Base-by-base conservation (phyloP, 192 early-diverging fungal genomes). In the Gonapodya sp. region DNA sequence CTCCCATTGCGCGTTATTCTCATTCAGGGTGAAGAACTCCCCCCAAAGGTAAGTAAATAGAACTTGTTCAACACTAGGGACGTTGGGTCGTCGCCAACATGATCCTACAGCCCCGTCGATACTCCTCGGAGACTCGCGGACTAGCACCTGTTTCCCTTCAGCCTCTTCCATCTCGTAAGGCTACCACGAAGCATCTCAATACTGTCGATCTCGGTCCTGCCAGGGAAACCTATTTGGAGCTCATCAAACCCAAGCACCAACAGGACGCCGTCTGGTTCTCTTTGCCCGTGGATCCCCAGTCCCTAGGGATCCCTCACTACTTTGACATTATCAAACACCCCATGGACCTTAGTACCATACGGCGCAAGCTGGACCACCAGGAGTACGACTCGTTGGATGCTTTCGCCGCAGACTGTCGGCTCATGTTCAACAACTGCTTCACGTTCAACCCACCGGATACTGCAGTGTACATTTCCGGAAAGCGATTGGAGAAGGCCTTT, bases 391-490 rank as follows among this genome's bases (percentile, higher is more conserved):
- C 82, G 34, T 84, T 89, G 2, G 88, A 90, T 18, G 93, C 93
- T 72, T 95, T 94, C 80, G 91, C 92, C 81, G 87, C 89, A 0
- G 96, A 97, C 82, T 83, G 92, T 31, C 89, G 91, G 14, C 87
- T 96, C 34, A 94, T 96, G 88, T 90, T 97, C 81, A 86, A 86
- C 74, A 97, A 97, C 86, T 97, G 96, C 86, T 94, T 91, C 78
- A 80, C 31, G 36, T 80, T 73, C 36, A 80, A 80, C 34, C 79
- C 35, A 32, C 78, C 79, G 18, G 80, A 36, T 33, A 84, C 86
- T 2, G 87, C 86, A 0, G 91, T 97, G 0, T 89, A 94, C 83
- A 86, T 91, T 46, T 91, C 91, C 79, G 96, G 92, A 0, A 84
- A 86, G 36, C 83, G 89, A 18, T 83, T 95, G 36, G 95, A 97